Conservation (phyloP, 2,329 filamentous ascomycete genomes). For the Canariomyces notabilis region DNA sequence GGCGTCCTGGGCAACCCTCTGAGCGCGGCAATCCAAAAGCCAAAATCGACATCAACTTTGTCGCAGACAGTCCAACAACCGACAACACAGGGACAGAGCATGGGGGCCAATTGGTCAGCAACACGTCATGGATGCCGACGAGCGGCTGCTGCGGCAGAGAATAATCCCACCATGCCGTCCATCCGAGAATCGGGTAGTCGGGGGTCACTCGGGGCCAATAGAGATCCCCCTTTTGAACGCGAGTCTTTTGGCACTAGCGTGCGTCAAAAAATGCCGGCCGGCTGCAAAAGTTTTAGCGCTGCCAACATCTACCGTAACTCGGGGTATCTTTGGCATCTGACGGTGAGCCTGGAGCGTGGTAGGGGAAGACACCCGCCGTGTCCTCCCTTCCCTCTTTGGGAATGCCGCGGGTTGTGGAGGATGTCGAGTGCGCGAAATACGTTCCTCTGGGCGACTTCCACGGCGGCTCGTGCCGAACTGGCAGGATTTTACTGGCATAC, state of each 20-base stretch:
- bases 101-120: constrained; percentile 1
- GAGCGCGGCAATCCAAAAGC: no score
- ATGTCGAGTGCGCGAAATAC: neutral
- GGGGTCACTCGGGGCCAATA: constrained; percentile 2
- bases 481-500: constrained; percentile 7
- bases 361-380: neutral
- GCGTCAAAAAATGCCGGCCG: neutral
- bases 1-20: no score
- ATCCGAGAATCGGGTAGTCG: constrained; percentile 3
- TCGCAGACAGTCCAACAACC: no score
- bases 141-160: constrained; percentile 10
- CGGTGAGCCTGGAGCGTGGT: neutral
- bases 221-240: neutral
- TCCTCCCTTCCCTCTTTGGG: constrained; percentile 1
- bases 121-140: neutral
- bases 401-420: neutral
- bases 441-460: neutral
- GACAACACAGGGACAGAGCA: no score
- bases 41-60: no score
- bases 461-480: constrained; percentile 5
- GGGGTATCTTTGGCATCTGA: no score
- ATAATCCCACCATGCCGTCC: constrained; percentile 1
- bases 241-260: constrained; percentile 7
- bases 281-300: constrained; percentile 1
- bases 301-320: no score